Percentiles rank a stretch among this genome's conserved stretches.
Evolutionary conservation across 2,329 filamentous ascomycete species (phyloP).

Genomic region (Parascedosporium putredinis): DNA sequence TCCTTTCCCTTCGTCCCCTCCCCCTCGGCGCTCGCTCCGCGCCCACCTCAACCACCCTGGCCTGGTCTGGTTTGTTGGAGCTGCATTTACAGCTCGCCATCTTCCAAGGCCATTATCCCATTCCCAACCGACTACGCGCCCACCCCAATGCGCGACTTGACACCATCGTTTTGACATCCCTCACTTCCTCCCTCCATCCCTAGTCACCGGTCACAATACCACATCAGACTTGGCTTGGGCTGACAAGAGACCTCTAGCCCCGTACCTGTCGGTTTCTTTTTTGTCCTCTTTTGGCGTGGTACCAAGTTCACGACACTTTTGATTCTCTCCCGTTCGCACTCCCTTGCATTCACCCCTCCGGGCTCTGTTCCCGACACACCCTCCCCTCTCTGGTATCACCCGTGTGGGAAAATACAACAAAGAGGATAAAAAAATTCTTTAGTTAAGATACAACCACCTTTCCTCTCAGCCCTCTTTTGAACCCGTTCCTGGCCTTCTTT

Average conservation of each 20-base stretch:
- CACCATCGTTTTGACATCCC: conserved; percentile 3
- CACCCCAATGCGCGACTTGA: neutral
- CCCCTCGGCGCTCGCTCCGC: neutral
- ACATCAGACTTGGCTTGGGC: conserved; percentile 4
- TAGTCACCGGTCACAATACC: neutral
- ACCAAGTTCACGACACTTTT: neutral
- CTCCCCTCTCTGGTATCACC: neutral
- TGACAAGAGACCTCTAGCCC: neutral
- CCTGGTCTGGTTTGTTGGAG: neutral
- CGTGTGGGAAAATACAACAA: conserved; percentile 1
- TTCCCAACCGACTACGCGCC: neutral
- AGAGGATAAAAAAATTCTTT: conserved; percentile 5
- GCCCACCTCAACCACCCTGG: neutral
- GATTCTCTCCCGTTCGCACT: neutral
- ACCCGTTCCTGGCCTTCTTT: conserved; percentile 3
- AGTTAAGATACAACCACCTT: conserved; percentile 7
- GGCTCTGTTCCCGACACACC: conserved; percentile 1
- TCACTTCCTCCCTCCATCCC: neutral
- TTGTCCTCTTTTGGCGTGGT: conserved; percentile 1
- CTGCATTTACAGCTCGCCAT: conserved; percentile 4
- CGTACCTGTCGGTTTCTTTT: neutral
- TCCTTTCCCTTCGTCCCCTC: neutral
- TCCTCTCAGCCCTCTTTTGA: conserved; percentile 2
- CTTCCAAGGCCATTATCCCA: neutral
- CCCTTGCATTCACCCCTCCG: conserved; percentile 6